Conservation (phyloP, 2,329 filamentous ascomycete genomes). For the Fusarium beomiforme region DNA sequence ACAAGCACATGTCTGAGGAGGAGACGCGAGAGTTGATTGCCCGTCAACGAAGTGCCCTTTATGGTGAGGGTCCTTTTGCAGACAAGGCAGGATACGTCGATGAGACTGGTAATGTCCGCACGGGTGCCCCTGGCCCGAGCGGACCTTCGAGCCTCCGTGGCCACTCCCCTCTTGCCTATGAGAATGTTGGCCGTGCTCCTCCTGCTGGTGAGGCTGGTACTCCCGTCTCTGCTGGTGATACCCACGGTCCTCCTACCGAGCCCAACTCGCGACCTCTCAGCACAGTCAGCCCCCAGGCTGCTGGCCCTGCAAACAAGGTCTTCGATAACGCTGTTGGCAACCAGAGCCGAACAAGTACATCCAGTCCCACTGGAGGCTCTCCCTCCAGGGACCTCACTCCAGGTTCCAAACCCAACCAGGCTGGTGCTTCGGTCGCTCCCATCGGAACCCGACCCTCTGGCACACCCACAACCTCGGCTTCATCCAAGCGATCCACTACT, state of each 20-base stretch:
- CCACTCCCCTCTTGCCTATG: slow-evolving; percentile 82
- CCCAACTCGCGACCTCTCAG: slow-evolving; percentile 79
- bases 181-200: slow-evolving; percentile 60
- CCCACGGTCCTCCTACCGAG: slow-evolving; percentile 60
- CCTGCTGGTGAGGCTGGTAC: slow-evolving; percentile 50
- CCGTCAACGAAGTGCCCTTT: slow-evolving; percentile 93
- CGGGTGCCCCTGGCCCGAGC: slow-evolving; percentile 73
- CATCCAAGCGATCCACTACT: slow-evolving; percentile 84
- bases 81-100: slow-evolving; percentile 74
- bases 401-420: slow-evolving; percentile 62
- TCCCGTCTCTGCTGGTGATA: slow-evolving; percentile 54
- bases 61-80: slow-evolving; percentile 79
- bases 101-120: slow-evolving; percentile 70
- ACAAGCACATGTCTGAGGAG: slow-evolving; percentile 93
- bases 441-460: slow-evolving; percentile 88
- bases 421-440: slow-evolving; percentile 79
- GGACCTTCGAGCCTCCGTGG: slow-evolving; percentile 74
- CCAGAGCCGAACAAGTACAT: slow-evolving; percentile 82
- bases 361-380: slow-evolving; percentile 81
- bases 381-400: slow-evolving; percentile 74
- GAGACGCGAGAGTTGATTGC: slow-evolving; percentile 96
- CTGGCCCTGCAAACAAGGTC: slow-evolving; percentile 64
- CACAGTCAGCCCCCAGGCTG: slow-evolving; percentile 82
- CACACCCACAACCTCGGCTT: slow-evolving; percentile 59
- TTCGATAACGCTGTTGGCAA: slow-evolving; percentile 66